Evolutionary conservation across 2,329 filamentous ascomycete species (phyloP), one percentile per base, ranked within the genome.

Genomic region (Epichloe festucae): DNA sequence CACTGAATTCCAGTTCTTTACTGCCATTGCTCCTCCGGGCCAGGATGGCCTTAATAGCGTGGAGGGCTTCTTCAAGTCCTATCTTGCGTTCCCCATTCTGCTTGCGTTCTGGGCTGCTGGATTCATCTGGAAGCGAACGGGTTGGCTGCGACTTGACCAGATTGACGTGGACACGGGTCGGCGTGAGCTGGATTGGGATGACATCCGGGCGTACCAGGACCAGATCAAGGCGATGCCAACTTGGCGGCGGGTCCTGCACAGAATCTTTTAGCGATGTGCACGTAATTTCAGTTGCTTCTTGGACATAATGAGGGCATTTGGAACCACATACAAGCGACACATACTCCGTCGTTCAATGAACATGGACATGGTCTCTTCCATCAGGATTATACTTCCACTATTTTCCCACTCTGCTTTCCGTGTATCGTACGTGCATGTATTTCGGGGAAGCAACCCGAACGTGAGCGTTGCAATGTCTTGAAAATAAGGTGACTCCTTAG

Each of bases 91-190:
- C 0, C 75, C 75, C 17, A 71, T 79, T 46, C 73, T 79, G 41
- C 56, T 78, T 5, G 49, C 67, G 54, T 81, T 82, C 64, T 81
- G 76, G 73, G 46, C 70, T 44, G 60, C 63, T 45, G 79, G 82
- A 6, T 85, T 76, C 62, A 14, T 78, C 55, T 86, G 82, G 82
- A 87, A 87, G 73, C 70, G 78, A 42, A 65, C 71, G 23, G 75
- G 76, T 17, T 85, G 79, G 78, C 70, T 82, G 50, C 73, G 63
- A 23, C 63, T 78, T 2, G 66, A 71, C 31, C 67, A 85, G 57
- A 85, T 87, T 53, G 82, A 87, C 58, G 74, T 87, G 50, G 82
- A 87, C 61, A 75, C 73, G 31, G 82, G 82, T 55, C 76, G 82
- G 40, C 74, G 82, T 53, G 75, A 79, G 65, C 73, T 84, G 48